These are phyloP conservation scores for Adansonia digitata DNA, from an alignment of 345 rosid genomes.

Conservation along the genomic window DNA sequence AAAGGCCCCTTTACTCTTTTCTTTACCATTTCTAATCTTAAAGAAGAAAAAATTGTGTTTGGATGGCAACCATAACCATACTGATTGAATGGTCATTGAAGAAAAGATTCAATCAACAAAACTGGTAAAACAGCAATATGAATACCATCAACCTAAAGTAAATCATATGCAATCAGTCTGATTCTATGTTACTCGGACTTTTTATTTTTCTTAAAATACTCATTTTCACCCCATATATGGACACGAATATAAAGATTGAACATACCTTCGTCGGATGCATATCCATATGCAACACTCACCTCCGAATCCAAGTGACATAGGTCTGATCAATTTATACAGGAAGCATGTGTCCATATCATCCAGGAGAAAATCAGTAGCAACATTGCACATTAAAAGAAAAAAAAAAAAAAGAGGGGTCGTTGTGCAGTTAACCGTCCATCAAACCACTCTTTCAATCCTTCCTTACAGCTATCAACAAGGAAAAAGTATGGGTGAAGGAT, in stretches of 20 bases:
- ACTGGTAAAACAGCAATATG: not conserved
- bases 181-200: no score
- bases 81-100: not conserved
- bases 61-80: not conserved
- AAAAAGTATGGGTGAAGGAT: not conserved
- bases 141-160: not conserved
- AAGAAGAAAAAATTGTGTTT: not conserved
- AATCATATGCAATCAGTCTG: not conserved
- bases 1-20: not conserved
- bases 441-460: not conserved
- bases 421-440: not conserved
- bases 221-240: no score
- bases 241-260: no score
- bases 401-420: not conserved
- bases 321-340: not conserved
- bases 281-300: no score
- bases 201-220: no score
- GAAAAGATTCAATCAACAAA: not conserved
- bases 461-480: not conserved
- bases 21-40: not conserved
- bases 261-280: no score
- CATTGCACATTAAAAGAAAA: not conserved
- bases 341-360: not conserved
- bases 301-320: no score
- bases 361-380: not conserved